phyloP scores from a whole-genome alignment of 805 yeast species.

The Cyberlindnera subsufficiens region DNA sequence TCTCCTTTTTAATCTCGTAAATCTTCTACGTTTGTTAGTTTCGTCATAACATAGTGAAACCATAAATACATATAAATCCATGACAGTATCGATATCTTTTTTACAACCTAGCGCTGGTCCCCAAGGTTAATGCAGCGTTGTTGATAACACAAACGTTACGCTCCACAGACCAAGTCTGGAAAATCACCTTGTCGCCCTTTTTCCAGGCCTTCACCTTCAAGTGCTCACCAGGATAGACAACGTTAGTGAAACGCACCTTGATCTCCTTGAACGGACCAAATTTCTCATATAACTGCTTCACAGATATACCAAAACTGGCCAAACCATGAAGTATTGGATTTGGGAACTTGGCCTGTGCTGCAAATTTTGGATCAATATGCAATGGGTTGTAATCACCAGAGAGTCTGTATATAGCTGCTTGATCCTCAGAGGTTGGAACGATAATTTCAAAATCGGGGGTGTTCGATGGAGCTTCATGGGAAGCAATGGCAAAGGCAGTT shows the following conservation, averaged over 20 bases:
- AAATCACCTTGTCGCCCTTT: constrained; percentile 53
- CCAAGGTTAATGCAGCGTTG: constrained; percentile 76
- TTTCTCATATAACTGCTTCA: constrained; percentile 69
- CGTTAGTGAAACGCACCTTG: constrained; percentile 85
- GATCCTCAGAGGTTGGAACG: constrained; percentile 57
- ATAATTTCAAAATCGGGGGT: constrained; percentile 62
- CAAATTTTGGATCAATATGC: constrained; percentile 90
- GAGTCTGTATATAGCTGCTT: constrained; percentile 85
- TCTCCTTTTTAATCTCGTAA: too few species aligned
- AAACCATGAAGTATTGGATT: constrained; percentile 91
- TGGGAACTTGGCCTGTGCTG: constrained; percentile 79
- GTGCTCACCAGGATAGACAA: constrained; percentile 93
- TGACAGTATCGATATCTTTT: background rate
- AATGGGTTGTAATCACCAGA: constrained; percentile 94
- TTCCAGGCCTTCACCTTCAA: constrained; percentile 82
- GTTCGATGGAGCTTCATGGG: constrained; percentile 56
- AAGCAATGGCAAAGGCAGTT: constrained; percentile 54
- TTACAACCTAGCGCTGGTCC: constrained; percentile 15
- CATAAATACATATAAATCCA: too few species aligned
- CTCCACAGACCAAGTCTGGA: constrained; percentile 79
- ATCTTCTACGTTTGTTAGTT: too few species aligned
- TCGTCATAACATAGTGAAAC: too few species aligned
- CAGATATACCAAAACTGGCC: constrained; percentile 78
- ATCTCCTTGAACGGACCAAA: constrained; percentile 79
- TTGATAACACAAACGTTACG: constrained; percentile 75